Evolutionary conservation across 2,329 filamentous ascomycete genomes (phyloP).

Genomic region (Pyrenophora seminiperda): DNA sequence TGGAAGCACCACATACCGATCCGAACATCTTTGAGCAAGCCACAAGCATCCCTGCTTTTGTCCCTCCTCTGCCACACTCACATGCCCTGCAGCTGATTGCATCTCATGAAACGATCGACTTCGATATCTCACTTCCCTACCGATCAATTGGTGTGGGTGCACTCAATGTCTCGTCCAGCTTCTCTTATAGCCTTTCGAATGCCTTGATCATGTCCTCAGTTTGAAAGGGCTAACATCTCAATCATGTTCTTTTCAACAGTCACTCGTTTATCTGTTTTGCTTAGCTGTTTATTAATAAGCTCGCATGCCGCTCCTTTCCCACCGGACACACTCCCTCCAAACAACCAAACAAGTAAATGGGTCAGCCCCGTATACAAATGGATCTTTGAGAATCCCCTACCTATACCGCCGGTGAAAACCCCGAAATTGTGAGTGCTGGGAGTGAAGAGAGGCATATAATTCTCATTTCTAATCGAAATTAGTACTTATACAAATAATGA

Average conservation of each 20-base stretch:
- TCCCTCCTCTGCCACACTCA: constrained; percentile 5
- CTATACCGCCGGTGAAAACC: constrained; percentile 53
- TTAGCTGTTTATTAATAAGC: constrained; percentile 4
- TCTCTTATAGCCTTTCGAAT: constrained; percentile 4
- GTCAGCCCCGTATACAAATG: constrained; percentile 47
- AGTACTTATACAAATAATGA: constrained; percentile 44
- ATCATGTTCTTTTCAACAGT: constrained; percentile 13
- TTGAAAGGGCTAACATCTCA: constrained; percentile 1
- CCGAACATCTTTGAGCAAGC: constrained; percentile 1
- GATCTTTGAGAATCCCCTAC: constrained; percentile 51
- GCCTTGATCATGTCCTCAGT: neutral
- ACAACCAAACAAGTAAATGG: constrained; percentile 25
- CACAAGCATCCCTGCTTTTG: constrained; percentile 7
- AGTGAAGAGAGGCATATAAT: too few species aligned
- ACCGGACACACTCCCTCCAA: constrained; percentile 6
- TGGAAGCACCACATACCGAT: constrained; percentile 9
- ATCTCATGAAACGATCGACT: constrained; percentile 6
- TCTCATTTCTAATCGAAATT: constrained; percentile 21
- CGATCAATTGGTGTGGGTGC: constrained; percentile 1
- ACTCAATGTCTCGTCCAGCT: neutral
- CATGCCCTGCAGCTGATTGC: constrained; percentile 7
- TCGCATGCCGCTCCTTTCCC: neutral
- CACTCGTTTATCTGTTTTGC: constrained; percentile 8
- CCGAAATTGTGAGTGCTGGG: constrained; percentile 46
- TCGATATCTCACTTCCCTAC: constrained; percentile 3